phyloP scores from a whole-genome alignment of 2,329 filamentous ascomycete species.

The Aspergillus fumigatiaffinis region DNA sequence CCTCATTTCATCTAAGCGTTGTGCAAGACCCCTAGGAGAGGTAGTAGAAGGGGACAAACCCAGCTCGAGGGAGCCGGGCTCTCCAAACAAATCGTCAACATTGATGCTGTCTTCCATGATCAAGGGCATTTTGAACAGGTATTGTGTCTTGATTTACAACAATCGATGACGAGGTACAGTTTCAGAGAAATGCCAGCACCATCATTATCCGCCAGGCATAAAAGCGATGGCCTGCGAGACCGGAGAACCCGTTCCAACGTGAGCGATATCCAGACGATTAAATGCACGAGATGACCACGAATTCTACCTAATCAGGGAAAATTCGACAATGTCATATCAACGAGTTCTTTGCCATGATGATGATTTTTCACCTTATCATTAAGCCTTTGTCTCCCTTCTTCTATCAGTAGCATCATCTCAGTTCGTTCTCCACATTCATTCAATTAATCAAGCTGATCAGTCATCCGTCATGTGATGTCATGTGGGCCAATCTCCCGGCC shows the following conservation, averaged over 20 bases:
- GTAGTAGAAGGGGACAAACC: slow-evolving; percentile 50
- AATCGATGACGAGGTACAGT: background rate
- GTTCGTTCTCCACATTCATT: background rate
- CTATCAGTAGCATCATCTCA: background rate
- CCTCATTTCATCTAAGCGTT: slow-evolving; percentile 72
- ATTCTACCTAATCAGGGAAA: background rate
- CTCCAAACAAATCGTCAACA: slow-evolving; percentile 73
- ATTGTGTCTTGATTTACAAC: background rate
- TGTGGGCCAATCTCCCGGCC: background rate
- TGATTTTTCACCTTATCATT: background rate
- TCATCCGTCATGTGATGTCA: background rate
- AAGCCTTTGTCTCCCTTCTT: background rate
- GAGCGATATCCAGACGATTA: background rate
- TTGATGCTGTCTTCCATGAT: slow-evolving; percentile 58
- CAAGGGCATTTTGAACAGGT: slow-evolving; percentile 41
- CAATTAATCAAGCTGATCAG: background rate
- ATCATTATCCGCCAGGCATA: background rate
- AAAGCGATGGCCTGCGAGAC: background rate
- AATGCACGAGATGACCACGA: background rate
- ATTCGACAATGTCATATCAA: background rate
- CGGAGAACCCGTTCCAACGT: background rate
- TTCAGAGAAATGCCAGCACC: background rate
- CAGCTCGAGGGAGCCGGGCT: slow-evolving; percentile 56
- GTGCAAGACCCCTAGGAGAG: slow-evolving; percentile 61
- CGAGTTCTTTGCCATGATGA: background rate